Base-by-base conservation (phyloP, 208 protist species). In the Trypanosoma caninum region DNA sequence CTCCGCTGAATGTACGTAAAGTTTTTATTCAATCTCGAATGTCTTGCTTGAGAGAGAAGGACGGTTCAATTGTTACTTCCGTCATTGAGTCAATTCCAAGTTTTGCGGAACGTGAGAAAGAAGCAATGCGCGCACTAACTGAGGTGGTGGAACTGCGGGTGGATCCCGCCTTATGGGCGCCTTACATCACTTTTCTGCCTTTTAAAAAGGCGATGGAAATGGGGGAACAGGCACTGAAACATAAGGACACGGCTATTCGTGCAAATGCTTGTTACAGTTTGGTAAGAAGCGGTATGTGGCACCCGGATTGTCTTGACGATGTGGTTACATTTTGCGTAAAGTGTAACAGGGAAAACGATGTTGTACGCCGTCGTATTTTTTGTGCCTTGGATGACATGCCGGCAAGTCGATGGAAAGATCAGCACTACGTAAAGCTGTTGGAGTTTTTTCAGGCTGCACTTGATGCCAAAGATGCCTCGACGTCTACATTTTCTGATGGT, bases 271-370 rank as follows among this genome's bases (percentile, higher is more conserved):
- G 50, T 30, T 13, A 4, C 31, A 14, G 41, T 14, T 18, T 69
- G 33, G 53, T 59, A 20, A 45, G 9, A 18, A 28, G 31, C 48
- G 62, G 62, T 28, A 27, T 13, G 1, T 69, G 31, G 22, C 46
- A 61, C 40, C 30, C 41, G 33, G 42, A 61, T 20, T 38, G 52
- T 34, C 33, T 69, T 27, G 44, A 56, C 18, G 54, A 69, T 41
- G 56, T 69, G 33, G 53, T 69, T 42, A 45, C 59, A 20, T 69
- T 69, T 40, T 69, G 62, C 31, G 14, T 61, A 10, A 11, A n/a
- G 7, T 42, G 53, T 33, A 18, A 25, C 1, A 59, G 47, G 9
- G 62, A 69, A 35, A 41, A 37, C 16, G 62, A 69, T 51, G 0
- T 46, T 53, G 62, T 69, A n/a, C 52, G 53, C 25, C 11, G 53